Percentiles rank a stretch among this genome's conserved stretches.
Conservation (phyloP, 2,329 filamentous ascomycete species). For the Penicillium sp. region DNA sequence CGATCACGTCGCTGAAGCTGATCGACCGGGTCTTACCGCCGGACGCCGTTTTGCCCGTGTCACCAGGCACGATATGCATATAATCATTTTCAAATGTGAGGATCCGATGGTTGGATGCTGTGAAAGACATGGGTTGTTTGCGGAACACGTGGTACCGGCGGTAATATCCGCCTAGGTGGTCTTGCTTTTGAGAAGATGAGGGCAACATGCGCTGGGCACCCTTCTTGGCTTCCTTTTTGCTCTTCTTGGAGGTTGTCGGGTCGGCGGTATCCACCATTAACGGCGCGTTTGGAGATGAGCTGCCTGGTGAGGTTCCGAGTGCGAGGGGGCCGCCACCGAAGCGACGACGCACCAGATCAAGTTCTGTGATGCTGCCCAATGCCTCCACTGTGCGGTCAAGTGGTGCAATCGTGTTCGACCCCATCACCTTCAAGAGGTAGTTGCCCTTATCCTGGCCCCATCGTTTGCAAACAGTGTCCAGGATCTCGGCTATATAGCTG, state of each 20-base stretch:
- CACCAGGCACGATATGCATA: constrained; percentile 61
- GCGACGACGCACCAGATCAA: constrained; percentile 60
- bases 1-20: constrained; percentile 62
- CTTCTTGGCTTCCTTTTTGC: constrained; percentile 46
- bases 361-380: constrained; percentile 57
- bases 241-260: constrained; percentile 23
- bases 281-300: constrained; percentile 63
- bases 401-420: constrained; percentile 62
- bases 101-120: constrained; percentile 58
- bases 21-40: constrained; percentile 60
- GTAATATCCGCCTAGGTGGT: constrained; percentile 51
- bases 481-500: constrained; percentile 66
- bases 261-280: constrained; percentile 50
- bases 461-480: constrained; percentile 61
- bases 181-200: constrained; percentile 48
- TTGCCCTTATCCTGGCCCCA: constrained; percentile 64
- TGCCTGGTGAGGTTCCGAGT: constrained; percentile 57
- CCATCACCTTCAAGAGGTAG: constrained; percentile 61
- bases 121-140: constrained; percentile 65
- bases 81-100: constrained; percentile 64
- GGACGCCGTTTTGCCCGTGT: constrained; percentile 53
- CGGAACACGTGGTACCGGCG: constrained; percentile 63
- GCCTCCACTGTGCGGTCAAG: constrained; percentile 64
- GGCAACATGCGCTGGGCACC: constrained; percentile 41
- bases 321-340: constrained; percentile 61